phyloP scores from a whole-genome alignment of 352 stramenopile genomes.

The Peronosclerospora sorghi region DNA sequence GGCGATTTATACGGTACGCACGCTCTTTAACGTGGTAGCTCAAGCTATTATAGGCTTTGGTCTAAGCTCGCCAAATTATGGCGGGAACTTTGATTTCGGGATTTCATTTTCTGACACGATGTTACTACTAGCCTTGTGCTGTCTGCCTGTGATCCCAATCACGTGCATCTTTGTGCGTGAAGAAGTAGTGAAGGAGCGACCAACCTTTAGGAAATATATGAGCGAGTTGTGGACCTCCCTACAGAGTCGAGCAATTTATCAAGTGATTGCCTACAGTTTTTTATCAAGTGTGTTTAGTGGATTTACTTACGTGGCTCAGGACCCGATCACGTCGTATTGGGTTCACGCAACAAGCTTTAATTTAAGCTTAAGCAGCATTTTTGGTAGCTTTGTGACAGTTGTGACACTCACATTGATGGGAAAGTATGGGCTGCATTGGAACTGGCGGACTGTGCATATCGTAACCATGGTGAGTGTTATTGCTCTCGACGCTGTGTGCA shows the following conservation, averaged over 20 bases:
- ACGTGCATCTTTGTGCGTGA: constrained; percentile 44
- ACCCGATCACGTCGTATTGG: constrained; percentile 43
- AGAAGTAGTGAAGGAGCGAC: constrained; percentile 20
- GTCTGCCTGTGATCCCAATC: constrained; percentile 32
- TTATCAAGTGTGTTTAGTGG: constrained; percentile 27
- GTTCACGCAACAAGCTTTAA: constrained; percentile 37
- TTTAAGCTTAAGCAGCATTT: constrained; percentile 32
- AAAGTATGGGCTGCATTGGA: constrained; percentile 44
- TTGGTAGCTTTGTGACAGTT: constrained; percentile 29
- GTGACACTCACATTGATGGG: constrained; percentile 32
- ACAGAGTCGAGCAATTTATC: constrained; percentile 38
- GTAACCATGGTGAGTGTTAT: constrained; percentile 32
- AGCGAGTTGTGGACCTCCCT: constrained; percentile 29
- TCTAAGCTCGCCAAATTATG: constrained; percentile 31
- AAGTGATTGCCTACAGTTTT: constrained; percentile 43
- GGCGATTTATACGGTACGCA: constrained; percentile 35
- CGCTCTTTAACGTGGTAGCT: constrained; percentile 30
- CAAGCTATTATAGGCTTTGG: constrained; percentile 28
- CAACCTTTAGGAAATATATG: constrained; percentile 29
- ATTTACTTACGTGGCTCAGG: constrained; percentile 35
- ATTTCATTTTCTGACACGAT: constrained; percentile 30
- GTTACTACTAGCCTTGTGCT: constrained; percentile 26
- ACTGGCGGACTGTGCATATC: constrained; percentile 36
- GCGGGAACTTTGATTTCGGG: constrained; percentile 33
- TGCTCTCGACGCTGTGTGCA: constrained; percentile 32